Evolutionary conservation across 345 rosid genomes (phyloP), one percentile per base, ranked within the genome.

Genomic region (Heritiera littoralis): DNA sequence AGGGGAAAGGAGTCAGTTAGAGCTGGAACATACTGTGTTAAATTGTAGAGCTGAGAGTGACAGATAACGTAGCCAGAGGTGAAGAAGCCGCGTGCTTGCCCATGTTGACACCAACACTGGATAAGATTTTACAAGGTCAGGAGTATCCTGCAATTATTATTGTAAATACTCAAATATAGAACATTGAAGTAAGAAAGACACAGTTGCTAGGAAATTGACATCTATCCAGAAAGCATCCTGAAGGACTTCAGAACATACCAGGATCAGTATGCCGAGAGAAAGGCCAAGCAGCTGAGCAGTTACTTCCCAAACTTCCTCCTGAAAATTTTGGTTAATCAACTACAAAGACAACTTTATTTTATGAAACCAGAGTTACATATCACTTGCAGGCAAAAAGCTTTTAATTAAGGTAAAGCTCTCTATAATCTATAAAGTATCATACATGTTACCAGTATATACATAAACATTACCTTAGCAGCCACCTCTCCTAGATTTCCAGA

Each of bases 251-350:
- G 2, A 56, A 77, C 84, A 79, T 84, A 95, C 98, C 90, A 95
- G 89, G 83, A 95, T 82, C 81, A 95, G 74, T 82, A 95, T 90
- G 78, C 99, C 99, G 52, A 95, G 76, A 60, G 84, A 91, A 82
- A 95, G 98, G 74, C 99, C 98, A 80, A 93, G 84, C 85, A 93
- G 81, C 85, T 95, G 96, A 79, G 99, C 99, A 81, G 87, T 89
- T 83, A 95, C 99, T 91, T 93, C 99, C 99, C 99, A 95, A 77
- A 95, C 97, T 87, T 95, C 98, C 83, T 95, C 99, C 99, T 93
- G 91, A 86, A 72, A 86, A 59, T 66, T 77, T 82, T 55, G 66
- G 73, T 56, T 28, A 65, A 35, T 11, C 32, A 67, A 51, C 75
- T 49, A 84, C 18, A 18, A 58, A 38, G 65, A 76, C 28, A 71